Evolutionary conservation across 176 grass and related monocot genomes (phyloP).

Genomic region (Phoenix dactylifera): DNA sequence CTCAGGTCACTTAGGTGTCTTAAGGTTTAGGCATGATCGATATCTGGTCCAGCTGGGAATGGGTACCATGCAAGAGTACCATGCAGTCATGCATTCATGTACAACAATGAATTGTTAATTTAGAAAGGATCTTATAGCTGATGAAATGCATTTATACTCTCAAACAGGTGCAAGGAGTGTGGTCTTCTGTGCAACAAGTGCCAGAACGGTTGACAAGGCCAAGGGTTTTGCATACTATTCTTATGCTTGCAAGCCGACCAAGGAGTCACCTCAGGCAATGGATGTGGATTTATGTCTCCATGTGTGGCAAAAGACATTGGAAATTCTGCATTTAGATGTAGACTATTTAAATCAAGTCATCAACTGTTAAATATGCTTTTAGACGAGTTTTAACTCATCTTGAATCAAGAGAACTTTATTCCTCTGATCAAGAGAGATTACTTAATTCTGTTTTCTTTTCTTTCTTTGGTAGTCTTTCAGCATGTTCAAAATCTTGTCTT

Average conservation of each 20-base stretch:
- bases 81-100: neutral
- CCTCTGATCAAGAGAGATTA: no score
- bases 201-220: neutral
- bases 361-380: no score
- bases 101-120: neutral
- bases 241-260: neutral
- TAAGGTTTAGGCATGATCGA: no score
- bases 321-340: neutral
- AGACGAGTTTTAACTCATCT: no score
- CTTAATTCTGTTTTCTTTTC: no score
- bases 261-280: neutral
- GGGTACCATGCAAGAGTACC: no score
- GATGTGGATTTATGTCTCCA: neutral
- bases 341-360: neutral
- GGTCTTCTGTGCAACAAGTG: neutral
- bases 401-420: no score
- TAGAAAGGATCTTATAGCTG: neutral
- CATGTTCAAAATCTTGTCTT: no score
- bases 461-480: no score
- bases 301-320: slow-evolving; percentile 3
- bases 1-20: no score
- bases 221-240: slow-evolving; percentile 3
- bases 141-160: neutral
- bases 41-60: no score
- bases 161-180: neutral